Evolutionary conservation across 495 filamentous ascomycete genomes (phyloP), one percentile per base, ranked within the genome.

Genomic region (Lophium mytilinum): DNA sequence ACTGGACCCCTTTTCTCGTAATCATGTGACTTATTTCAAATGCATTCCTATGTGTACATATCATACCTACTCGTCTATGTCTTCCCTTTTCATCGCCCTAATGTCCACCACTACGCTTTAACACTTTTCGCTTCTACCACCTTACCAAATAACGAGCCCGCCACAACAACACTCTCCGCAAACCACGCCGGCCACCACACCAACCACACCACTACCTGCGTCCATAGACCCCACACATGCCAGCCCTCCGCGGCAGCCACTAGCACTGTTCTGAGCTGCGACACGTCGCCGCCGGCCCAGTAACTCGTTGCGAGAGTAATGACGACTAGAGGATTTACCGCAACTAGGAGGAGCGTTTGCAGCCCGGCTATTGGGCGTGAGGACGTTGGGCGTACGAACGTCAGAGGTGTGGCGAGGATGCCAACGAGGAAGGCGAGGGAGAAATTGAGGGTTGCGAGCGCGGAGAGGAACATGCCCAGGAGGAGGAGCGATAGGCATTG

Each of bases 151-250:
- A 62, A 41, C 18, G 56, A 53, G 35, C 46, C 24, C 10, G 55
- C 75, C 41, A 80, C 59, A 53, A 80, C 62, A 0, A 84, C 73
- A 55, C 73, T 72, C 18, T 80, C 89, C 12, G 81, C 78, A 51
- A 96, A 63, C 94, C 93, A 97, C 19, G 88, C 90, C 8, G 93
- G 94, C 92, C 92, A 98, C 93, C 93, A 98, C 33, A 97, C 89
- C 69, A 89, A 88, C 90, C 94, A 98, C 15, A 97, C 83, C 37
- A 97, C 83, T 8, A 97, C 82, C 57, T 86, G 76, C 37, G 90
- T 95, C 76, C 90, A 95, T 77, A 92, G 80, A 1, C 92, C 91
- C 78, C 85, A 90, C 15, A 96, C 88, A 65, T 86, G 77, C 93
- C 92, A 97, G 0, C 88, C 93, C 61, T 92, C 89, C 2, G 87